Evolutionary conservation across 306 rosid species (phyloP).

Genomic region (Vachellia collinsii): DNA sequence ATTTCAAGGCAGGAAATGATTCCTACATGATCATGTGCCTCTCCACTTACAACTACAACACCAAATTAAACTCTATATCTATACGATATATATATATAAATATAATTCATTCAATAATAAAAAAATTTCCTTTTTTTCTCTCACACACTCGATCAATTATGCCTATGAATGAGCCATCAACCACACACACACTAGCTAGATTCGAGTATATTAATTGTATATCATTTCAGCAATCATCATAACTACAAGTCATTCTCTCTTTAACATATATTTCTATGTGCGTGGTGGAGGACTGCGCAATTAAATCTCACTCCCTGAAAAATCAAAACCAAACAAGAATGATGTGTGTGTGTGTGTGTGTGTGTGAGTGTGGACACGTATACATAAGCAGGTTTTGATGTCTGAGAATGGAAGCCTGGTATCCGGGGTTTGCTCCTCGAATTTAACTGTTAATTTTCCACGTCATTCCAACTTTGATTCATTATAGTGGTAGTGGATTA

Average conservation of each 20-base stretch:
- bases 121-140: neutral
- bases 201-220: slow-evolving; percentile 28
- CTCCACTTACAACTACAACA: slow-evolving; percentile 48
- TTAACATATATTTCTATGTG: neutral
- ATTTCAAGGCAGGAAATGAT: slow-evolving; percentile 57
- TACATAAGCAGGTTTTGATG: slow-evolving; percentile 41
- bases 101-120: neutral
- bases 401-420: slow-evolving; percentile 44
- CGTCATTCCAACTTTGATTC: slow-evolving; percentile 44
- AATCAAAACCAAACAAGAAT: neutral
- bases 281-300: slow-evolving; percentile 24
- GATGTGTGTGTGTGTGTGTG: too few species aligned
- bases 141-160: neutral
- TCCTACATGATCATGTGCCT: slow-evolving; percentile 47
- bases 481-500: neutral
- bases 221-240: slow-evolving; percentile 42
- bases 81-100: neutral
- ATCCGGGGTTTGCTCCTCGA: slow-evolving; percentile 44
- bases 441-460: slow-evolving; percentile 34
- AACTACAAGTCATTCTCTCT: neutral
- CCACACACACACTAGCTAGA: slow-evolving; percentile 18
- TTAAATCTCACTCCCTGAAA: neutral
- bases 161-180: neutral
- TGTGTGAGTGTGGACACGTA: neutral
- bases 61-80: slow-evolving; percentile 7